Conservation (phyloP, 1,284 basidiomycete species). For the Puccinia sorghi region DNA sequence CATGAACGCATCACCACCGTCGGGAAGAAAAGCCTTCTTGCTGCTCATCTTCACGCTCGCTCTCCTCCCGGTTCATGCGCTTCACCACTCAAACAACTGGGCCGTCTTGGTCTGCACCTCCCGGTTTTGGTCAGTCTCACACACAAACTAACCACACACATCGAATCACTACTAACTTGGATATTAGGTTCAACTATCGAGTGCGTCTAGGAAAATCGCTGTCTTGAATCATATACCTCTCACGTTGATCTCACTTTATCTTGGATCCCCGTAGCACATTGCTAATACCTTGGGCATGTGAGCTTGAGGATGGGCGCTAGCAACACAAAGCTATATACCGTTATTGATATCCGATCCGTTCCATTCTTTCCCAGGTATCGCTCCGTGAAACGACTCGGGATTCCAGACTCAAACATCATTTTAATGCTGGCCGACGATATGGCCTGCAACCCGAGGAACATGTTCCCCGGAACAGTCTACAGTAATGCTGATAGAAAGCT, state of each 20-base stretch:
- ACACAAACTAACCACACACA: background rate
- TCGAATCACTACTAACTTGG: background rate
- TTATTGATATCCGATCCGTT: constrained; percentile 4
- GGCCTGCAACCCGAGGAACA: constrained; percentile 89
- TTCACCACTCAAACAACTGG: constrained; percentile 80
- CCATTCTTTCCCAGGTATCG: constrained; percentile 71
- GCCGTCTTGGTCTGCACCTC: constrained; percentile 93
- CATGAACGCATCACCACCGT: background rate
- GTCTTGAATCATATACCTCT: background rate
- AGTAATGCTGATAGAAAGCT: constrained; percentile 74
- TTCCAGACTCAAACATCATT: constrained; percentile 97
- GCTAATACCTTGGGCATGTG: constrained; percentile 95
- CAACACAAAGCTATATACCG: background rate
- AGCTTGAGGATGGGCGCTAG: constrained; percentile 52
- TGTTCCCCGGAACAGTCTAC: constrained; percentile 87
- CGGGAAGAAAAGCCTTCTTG: background rate
- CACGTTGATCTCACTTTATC: background rate
- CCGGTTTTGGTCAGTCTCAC: constrained; percentile 70
- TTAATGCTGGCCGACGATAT: constrained; percentile 98
- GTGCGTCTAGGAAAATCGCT: constrained; percentile 63
- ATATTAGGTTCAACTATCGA: constrained; percentile 78
- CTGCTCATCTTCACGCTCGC: background rate
- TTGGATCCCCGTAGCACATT: constrained; percentile 72
- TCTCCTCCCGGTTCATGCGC: constrained; percentile 14
- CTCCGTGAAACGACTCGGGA: constrained; percentile 94